A percentile compares a stretch with the other conserved stretches of the same genome.
phyloP scores from a whole-genome alignment of 345 rosid species.

The Chamaenerion angustifolium region DNA sequence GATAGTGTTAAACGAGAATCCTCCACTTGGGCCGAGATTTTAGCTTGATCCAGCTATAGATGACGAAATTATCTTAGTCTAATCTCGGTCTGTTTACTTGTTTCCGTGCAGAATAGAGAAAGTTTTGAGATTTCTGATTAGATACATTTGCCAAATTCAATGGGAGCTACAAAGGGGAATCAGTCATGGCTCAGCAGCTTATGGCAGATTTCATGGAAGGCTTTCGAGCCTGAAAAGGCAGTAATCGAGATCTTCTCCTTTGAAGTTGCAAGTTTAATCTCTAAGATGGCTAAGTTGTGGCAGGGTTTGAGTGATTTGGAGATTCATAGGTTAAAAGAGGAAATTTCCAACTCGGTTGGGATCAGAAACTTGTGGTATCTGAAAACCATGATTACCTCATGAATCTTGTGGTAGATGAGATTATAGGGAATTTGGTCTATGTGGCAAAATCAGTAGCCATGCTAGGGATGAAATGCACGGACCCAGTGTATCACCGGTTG shows the following conservation, averaged over 20 bases:
- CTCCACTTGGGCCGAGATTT: too few relatives aligned
- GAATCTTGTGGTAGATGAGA: conserved; percentile 40
- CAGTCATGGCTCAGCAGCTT: conserved; percentile 37
- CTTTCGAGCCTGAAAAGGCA: conserved; percentile 20
- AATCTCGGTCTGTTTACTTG: too few relatives aligned
- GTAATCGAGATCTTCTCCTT: conserved; percentile 36
- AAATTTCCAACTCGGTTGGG: conserved; percentile 27
- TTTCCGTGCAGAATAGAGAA: not conserved
- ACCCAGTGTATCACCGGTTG: conserved; percentile 29
- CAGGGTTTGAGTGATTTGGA: conserved; percentile 28
- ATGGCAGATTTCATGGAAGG: conserved; percentile 18
- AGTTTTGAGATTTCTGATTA: not conserved
- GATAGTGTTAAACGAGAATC: too few relatives aligned
- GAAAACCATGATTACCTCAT: conserved; percentile 28
- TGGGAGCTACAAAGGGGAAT: conserved; percentile 21
- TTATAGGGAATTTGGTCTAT: conserved; percentile 22
- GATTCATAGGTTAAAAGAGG: conserved; percentile 23
- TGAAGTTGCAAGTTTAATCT: conserved; percentile 39
- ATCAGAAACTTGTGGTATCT: conserved; percentile 31
- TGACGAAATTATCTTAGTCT: too few relatives aligned
- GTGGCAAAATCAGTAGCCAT: conserved; percentile 32
- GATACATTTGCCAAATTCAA: conserved; percentile 2
- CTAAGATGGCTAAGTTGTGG: conserved; percentile 34
- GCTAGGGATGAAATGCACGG: conserved; percentile 35
- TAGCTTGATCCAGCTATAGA: too few relatives aligned